Base-by-base conservation (phyloP, 495 filamentous ascomycete genomes). In the Aspergillus carlsbadensis region DNA sequence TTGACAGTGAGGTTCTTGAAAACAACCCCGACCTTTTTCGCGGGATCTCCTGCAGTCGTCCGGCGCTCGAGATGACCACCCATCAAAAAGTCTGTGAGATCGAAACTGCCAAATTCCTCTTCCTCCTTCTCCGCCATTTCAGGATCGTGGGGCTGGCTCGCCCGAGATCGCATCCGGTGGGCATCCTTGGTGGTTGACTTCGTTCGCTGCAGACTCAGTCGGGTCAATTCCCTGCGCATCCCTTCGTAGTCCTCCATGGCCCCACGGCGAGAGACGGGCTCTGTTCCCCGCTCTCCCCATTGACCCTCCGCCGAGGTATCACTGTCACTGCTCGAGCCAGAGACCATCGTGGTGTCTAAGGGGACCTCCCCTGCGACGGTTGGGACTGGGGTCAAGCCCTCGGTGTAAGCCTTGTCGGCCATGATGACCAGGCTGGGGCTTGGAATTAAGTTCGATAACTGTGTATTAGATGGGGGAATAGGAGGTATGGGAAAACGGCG, bases 51-150 rank as follows among this genome's bases (percentile, higher is more conserved):
- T 37, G 67, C 67, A 11, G 86, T 85, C 2, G 81, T 83, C 14
- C 89, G 81, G 63, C 88, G 90, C 71, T 92, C 90, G 55, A 95
- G 86, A 58, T 89, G 87, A 14, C 90, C 90, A 41, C 91, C 86
- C 10, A 84, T 79, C 69, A 95, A 80, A 66, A 95, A 95, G 39
- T 84, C 73, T 24, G 81, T 84, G 1, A 95, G 71, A 52, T 89
- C 81, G 61, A 95, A 92, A 6, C 80, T 84, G 1, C 80, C 79
- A 13, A 81, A 80, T 14, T 73, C 69, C 6, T 72, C 76, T 2
- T 75, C 74, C 13, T 55, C 56, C 11, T 59, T 64, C 17, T 63
- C 69, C 4, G 62, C 65, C 29, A 76, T 72, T 35, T 80, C 76
- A 15, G 73, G 72, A 40, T 70, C 69, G 29, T 48, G 59, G 18